Evolutionary conservation across 257 asterid genomes (phyloP), one percentile per base, ranked within the genome.

Genomic region (Jacaranda copaia): DNA sequence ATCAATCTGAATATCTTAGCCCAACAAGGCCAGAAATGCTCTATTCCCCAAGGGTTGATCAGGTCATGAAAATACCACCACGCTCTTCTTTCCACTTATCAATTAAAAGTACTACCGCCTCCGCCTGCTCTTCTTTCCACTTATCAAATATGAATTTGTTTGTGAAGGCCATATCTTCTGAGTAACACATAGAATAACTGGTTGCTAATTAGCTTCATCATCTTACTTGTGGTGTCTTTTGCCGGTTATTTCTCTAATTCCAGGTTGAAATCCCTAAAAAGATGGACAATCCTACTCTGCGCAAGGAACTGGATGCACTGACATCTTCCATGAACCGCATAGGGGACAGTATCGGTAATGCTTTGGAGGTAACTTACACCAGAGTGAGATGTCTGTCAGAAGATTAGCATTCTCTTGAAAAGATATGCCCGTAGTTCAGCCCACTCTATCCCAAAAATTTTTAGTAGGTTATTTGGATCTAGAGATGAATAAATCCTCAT

Each of bases 331-430:
- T 90, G 85, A 89, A 89, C 79, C 88, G 88, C 61, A 85, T 86
- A 61, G 93, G 93, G 68, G 91, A 84, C 74, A 77, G 82, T 60
- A 85, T 90, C 55, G 93, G 91, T 25, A 88, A 85, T 77, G 95
- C 91, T 5, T 76, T 88, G 25, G 91, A 69, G 25, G 25, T 62
- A 55, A 68, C 32, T 25, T 25, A 25, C 32, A 25, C 32, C 32
- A 25, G 32, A 25, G 32, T 25, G 32, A 25, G 32, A 25, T 25
- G 32, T 25, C 32, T 25, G 32, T 25, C 2, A 25, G 32, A 25
- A 25, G 32, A 25, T 25, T 25, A 25, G 32, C 32, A 25, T 25
- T 25, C 32, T 25, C 32, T 25, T 25, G 32, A 25, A 25, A 25
- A 25, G 32, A 25, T 25, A 25, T 25, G 2, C 32, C 1, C 32